Conservation (phyloP, 75 land plant species). For the Larix kaempferi region DNA sequence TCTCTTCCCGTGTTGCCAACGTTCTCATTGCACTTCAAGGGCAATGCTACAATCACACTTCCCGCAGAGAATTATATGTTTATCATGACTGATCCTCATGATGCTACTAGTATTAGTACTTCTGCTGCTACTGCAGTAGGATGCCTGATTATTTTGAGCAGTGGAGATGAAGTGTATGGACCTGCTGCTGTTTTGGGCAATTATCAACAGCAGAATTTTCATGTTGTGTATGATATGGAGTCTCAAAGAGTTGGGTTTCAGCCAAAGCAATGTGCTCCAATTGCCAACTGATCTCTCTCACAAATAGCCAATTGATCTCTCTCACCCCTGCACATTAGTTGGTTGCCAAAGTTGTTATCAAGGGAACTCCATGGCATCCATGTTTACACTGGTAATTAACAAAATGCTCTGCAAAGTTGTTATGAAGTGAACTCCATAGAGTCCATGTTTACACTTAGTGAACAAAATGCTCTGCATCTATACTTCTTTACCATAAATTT, state of each 20-base stretch:
- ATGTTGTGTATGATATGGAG: conserved; percentile 72
- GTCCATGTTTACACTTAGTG: no score
- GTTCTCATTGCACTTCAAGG: conserved; percentile 4
- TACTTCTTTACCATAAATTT: no score
- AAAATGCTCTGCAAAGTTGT: no score
- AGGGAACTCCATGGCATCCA: no score
- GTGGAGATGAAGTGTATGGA: conserved; percentile 9
- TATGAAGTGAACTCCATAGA: no score
- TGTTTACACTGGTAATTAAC: no score
- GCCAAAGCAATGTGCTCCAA: conserved; percentile 26
- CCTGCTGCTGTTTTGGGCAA: conserved; percentile 42
- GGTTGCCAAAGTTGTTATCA: no score
- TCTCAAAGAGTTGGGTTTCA: conserved; percentile 48
- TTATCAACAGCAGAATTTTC: conserved; percentile 78
- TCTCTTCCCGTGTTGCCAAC: conserved; percentile 16
- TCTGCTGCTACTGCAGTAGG: neutral
- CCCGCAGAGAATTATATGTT: conserved; percentile 6
- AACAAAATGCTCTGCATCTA: no score
- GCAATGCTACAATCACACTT: conserved; percentile 6
- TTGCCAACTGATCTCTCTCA: no score
- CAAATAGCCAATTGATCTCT: no score
- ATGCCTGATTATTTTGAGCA: conserved; percentile 8
- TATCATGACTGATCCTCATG: neutral
- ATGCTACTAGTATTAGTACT: neutral
- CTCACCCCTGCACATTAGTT: no score